Conservation (phyloP, 495 filamentous ascomycete genomes). For the Podospora bellae-mahoneyi region DNA sequence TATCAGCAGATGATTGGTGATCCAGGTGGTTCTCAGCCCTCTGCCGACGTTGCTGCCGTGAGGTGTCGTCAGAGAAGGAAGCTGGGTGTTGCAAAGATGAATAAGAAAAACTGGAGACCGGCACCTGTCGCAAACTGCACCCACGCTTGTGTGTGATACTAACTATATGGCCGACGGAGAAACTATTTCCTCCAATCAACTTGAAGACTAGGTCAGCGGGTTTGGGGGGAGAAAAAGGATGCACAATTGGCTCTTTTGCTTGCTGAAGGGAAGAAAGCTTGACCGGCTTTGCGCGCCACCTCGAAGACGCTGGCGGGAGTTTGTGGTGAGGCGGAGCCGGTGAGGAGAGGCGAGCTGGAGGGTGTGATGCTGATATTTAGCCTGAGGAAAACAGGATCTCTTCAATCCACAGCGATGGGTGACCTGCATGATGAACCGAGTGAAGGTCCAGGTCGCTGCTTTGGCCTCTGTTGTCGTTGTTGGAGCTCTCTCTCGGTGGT, state of each 20-base stretch:
- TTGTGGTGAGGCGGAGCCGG: neutral
- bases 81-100: neutral
- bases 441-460: neutral
- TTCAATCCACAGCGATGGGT: neutral
- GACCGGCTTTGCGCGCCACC: neutral
- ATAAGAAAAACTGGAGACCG: slow-evolving; percentile 9
- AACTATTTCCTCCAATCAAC: slow-evolving; percentile 34
- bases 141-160: neutral
- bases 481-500: neutral
- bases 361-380: neutral
- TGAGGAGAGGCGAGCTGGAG: neutral
- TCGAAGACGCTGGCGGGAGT: neutral
- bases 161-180: slow-evolving; percentile 22
- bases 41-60: neutral
- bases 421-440: neutral
- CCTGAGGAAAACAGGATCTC: neutral
- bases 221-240: neutral
- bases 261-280: neutral
- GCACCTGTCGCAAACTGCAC: neutral
- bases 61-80: neutral
- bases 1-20: neutral
- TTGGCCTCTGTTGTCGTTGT: neutral
- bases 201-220: neutral
- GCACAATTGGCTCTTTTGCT: neutral
- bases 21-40: neutral